Conservation (phyloP, 1,284 basidiomycete genomes). For the Coniophora puteana region DNA sequence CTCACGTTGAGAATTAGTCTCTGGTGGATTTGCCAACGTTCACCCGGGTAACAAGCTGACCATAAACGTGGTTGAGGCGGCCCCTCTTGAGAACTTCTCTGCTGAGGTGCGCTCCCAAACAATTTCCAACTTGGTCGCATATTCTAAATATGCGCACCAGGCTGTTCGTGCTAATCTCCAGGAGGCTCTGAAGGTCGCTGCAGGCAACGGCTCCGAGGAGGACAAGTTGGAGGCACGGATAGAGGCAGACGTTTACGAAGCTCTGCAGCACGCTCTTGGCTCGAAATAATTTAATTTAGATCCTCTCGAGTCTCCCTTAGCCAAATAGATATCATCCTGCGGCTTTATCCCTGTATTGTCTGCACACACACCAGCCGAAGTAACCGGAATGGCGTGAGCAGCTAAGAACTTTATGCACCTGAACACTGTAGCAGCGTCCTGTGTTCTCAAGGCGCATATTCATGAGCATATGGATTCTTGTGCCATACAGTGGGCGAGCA, state of each 20-base stretch:
- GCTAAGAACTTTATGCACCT: too few species aligned
- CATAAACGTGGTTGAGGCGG: slow-evolving; percentile 97
- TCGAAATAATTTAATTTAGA: slow-evolving; percentile 55
- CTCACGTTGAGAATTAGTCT: slow-evolving; percentile 53
- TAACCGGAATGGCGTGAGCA: too few species aligned
- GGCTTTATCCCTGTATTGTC: background rate
- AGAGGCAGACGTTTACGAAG: slow-evolving; percentile 96
- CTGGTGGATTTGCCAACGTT: slow-evolving; percentile 96
- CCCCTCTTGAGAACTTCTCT: slow-evolving; percentile 89
- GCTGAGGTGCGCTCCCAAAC: slow-evolving; percentile 66
- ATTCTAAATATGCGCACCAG: slow-evolving; percentile 36
- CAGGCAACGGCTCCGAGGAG: slow-evolving; percentile 84
- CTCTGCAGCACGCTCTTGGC: slow-evolving; percentile 81
- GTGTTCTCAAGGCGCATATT: too few species aligned
- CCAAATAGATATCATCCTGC: too few species aligned
- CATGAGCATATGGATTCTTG: too few species aligned
- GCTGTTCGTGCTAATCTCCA: slow-evolving; percentile 86
- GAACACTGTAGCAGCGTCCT: too few species aligned
- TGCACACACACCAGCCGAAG: too few species aligned
- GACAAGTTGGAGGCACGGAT: slow-evolving; percentile 94
- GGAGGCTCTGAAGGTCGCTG: slow-evolving; percentile 84
- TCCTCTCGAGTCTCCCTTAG: too few species aligned
- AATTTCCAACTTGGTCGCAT: background rate
- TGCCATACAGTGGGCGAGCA: too few species aligned
- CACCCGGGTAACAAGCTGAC: slow-evolving; percentile 97